phyloP scores from a whole-genome alignment of 2,329 filamentous ascomycete species.

The Talaromyces funiculosus region DNA sequence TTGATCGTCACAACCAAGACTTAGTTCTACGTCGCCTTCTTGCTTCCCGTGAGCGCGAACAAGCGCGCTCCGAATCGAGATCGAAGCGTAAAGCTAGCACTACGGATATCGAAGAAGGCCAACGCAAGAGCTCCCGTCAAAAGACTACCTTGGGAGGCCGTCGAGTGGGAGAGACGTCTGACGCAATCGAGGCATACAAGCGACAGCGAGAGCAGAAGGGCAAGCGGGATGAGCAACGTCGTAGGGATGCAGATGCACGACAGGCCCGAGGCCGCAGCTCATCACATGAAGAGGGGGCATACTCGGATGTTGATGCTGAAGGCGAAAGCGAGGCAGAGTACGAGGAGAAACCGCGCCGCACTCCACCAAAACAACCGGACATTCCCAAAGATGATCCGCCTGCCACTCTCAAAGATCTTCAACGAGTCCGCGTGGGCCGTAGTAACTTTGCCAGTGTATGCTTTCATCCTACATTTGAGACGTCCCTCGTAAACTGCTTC shows the following conservation, averaged over 20 bases:
- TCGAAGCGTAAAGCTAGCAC: slow-evolving; percentile 70
- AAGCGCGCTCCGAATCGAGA: slow-evolving; percentile 44
- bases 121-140: slow-evolving; percentile 67
- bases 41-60: slow-evolving; percentile 58
- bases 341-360: slow-evolving; percentile 53
- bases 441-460: slow-evolving; percentile 84
- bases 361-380: slow-evolving; percentile 31
- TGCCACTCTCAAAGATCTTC: slow-evolving; percentile 71
- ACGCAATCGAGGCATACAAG: slow-evolving; percentile 68
- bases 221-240: slow-evolving; percentile 44
- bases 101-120: slow-evolving; percentile 71
- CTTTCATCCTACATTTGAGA: slow-evolving; percentile 86
- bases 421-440: slow-evolving; percentile 76
- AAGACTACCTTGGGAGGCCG: slow-evolving; percentile 62
- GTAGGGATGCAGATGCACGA: slow-evolving; percentile 35
- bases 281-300: slow-evolving; percentile 56
- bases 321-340: slow-evolving; percentile 77
- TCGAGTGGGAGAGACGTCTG: slow-evolving; percentile 62
- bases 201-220: slow-evolving; percentile 55
- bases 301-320: slow-evolving; percentile 58
- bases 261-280: slow-evolving; percentile 57
- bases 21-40: slow-evolving; percentile 73
- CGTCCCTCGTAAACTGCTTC: slow-evolving; percentile 75
- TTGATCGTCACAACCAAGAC: slow-evolving; percentile 77
- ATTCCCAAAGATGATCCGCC: slow-evolving; percentile 60